Base-by-base conservation (phyloP, 225 moss, liverwort and hornwort species). In the Bryum argenteum region DNA sequence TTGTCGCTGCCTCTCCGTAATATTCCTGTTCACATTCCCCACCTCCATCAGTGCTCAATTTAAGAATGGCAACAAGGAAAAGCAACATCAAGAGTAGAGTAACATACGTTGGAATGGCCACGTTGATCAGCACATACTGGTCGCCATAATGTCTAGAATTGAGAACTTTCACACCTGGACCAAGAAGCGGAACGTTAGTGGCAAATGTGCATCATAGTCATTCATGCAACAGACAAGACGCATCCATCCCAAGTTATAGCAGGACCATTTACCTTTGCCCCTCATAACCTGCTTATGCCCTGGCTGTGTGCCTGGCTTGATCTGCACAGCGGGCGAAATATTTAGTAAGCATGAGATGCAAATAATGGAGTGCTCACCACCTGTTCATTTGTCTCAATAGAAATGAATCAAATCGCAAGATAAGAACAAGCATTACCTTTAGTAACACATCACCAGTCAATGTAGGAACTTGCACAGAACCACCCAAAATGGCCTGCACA, bases 61-160 rank as follows among this genome's bases (percentile, higher is more conserved):
- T 10, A 0, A 61, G 1, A 38, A 17, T 47, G 7, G 17, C 18
- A 40, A 63, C 41, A 66, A 38, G 10, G 9, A 4, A 13, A 53
- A 57, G 17, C 16, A 70, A 51, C 54, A 61, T 18, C 0, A 40
- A 73, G 21, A 66, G 38, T 66, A 75, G 39, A 65, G 69, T 57
- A 16, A 70, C 86, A 62, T 87, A 87, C 92, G 74, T 41, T 74
- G 95, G 95, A 75, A 95, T 79, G 43, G 64, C 73, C 69, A 95
- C 80, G 11, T 54, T 87, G 53, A 95, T 80, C 55, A 89, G 80
- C 48, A 95, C 89, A 52, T 85, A 95, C 57, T 95, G 92, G 74
- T 95, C 91, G 44, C 95, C 95, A 58, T 95, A 92, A 61, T 85
- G 89, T 79, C 89, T 92, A 58, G 95, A 95, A 73, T 91, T 91